A percentile compares a stretch with the other conserved stretches of the same genome.
Conservation (phyloP, 306 rosid genomes). For the Prunus mira region DNA sequence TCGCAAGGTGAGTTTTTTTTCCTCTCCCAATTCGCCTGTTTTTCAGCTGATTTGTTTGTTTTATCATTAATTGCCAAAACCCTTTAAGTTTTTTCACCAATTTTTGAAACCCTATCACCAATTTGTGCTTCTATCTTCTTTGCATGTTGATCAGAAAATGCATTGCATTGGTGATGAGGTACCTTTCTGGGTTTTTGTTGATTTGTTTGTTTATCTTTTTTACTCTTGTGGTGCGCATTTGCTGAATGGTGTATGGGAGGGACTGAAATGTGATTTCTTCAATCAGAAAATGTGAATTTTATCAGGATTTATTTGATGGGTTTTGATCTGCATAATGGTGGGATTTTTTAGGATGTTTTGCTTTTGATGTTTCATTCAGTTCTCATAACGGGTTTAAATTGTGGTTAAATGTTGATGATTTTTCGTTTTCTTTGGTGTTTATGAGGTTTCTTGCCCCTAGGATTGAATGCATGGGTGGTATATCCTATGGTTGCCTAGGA, state of each 20-base stretch:
- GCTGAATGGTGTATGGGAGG: constrained; percentile 20
- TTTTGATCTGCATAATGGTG: constrained; percentile 25
- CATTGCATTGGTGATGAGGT: constrained; percentile 24
- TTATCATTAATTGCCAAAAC: neutral
- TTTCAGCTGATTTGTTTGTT: neutral
- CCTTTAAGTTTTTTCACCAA: neutral
- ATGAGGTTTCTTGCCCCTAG: constrained; percentile 12
- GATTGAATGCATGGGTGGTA: constrained; percentile 42
- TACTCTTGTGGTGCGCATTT: constrained; percentile 1
- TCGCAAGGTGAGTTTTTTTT: constrained; percentile 15
- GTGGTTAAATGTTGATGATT: constrained; percentile 6
- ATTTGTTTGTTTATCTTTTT: constrained; percentile 10
- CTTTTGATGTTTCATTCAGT: constrained; percentile 9
- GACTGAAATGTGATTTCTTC: constrained; percentile 18
- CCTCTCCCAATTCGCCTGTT: neutral
- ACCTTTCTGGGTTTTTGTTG: constrained; percentile 23
- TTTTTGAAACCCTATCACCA: constrained; percentile 36
- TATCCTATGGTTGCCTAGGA: constrained; percentile 7
- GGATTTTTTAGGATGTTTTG: constrained; percentile 5
- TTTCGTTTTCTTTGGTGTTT: constrained; percentile 11
- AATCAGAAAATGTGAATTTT: neutral
- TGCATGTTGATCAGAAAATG: constrained; percentile 21
- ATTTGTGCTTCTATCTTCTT: constrained; percentile 12
- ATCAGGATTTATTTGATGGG: constrained; percentile 22
- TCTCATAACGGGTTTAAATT: constrained; percentile 8